Percentiles rank a stretch among this genome's conserved stretches.
These are phyloP conservation scores for Perilla frutescens DNA, from an alignment of 257 asterid species.

Conservation along the genomic window DNA sequence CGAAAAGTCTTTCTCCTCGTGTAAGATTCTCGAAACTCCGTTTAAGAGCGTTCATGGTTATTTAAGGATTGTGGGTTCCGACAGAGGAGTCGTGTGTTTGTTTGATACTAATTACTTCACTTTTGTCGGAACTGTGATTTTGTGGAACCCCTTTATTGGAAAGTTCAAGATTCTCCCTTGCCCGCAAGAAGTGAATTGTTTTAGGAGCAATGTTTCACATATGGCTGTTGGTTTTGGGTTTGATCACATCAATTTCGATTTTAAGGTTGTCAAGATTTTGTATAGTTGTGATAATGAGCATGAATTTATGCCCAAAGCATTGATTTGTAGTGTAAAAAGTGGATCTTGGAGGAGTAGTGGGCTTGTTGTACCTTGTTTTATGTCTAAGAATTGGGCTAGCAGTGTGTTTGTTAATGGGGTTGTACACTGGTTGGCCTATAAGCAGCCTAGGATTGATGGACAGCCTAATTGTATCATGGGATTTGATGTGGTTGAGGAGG, in stretches of 20 bases:
- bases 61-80: slow-evolving; percentile 47
- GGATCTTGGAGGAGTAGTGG: slow-evolving; percentile 44
- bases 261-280: slow-evolving; percentile 41
- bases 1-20: slow-evolving; percentile 5
- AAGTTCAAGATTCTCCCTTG: slow-evolving; percentile 37
- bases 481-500: slow-evolving; percentile 44
- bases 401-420: slow-evolving; percentile 45
- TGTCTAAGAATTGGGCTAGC: slow-evolving; percentile 42
- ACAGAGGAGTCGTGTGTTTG: slow-evolving; percentile 41
- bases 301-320: slow-evolving; percentile 32
- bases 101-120: slow-evolving; percentile 48
- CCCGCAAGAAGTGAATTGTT: slow-evolving; percentile 12
- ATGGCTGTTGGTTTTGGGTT: slow-evolving; percentile 52
- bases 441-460: not conserved
- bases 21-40: slow-evolving; percentile 41
- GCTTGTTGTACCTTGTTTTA: slow-evolving; percentile 38
- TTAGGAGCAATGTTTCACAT: slow-evolving; percentile 34
- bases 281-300: slow-evolving; percentile 33
- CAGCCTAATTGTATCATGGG: slow-evolving; percentile 46
- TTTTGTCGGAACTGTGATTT: slow-evolving; percentile 40
- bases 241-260: slow-evolving; percentile 33
- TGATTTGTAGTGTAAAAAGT: slow-evolving; percentile 31
- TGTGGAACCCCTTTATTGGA: slow-evolving; percentile 52
- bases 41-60: slow-evolving; percentile 48
- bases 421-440: slow-evolving; percentile 54